Evolutionary conservation across 108 stramenopile genomes (phyloP), one percentile per base, ranked within the genome.

Genomic region (Cylindrotheca fusiformis): DNA sequence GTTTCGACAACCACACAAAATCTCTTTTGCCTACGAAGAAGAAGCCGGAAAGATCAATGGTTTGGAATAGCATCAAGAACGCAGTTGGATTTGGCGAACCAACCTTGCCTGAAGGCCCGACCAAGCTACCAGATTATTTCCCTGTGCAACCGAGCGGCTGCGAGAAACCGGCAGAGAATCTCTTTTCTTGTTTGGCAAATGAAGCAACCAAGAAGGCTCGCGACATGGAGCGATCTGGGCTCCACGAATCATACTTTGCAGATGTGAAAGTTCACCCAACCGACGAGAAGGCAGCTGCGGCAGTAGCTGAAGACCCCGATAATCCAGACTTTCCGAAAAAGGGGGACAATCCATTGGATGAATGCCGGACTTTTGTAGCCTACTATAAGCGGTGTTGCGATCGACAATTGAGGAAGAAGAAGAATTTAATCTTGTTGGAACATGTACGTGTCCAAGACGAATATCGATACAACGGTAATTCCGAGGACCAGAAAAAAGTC

Each of bases 381-480:
- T 82, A 85, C 47, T 94, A 94, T 69, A 74, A 86, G 63, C 72
- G 81, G 27, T 94, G 93, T 65, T 90, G 89, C 52, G 87, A 90
- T 73, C 58, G 85, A 46, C 83, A 86, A 61, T 74, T 94, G 71
- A 88, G 87, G 64, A 88, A 89, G 80, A 86, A 83, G 60, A 76
- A 85, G 59, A 94, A 94, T 63, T 90, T 87, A 86, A 81, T 94
- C 33, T 67, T 94, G 44, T 86, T 83, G 8, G 93, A 94, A 59
- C 84, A 87, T 1, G 89, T 88, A 63, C 81, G 93, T 48, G 93
- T 94, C 26, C 89, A 90, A 65, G 88, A 94, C 75, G 93, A 94
- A 60, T 94, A 94, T 64, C 65, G 93, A 28, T 94, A 94, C 67
- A 66, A 66, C 27, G 67, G 58, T 41, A n/a, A n/a, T n/a, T n/a